Evolutionary conservation across 345 rosid genomes (phyloP).

Genomic region (Gossypium stocksii): DNA sequence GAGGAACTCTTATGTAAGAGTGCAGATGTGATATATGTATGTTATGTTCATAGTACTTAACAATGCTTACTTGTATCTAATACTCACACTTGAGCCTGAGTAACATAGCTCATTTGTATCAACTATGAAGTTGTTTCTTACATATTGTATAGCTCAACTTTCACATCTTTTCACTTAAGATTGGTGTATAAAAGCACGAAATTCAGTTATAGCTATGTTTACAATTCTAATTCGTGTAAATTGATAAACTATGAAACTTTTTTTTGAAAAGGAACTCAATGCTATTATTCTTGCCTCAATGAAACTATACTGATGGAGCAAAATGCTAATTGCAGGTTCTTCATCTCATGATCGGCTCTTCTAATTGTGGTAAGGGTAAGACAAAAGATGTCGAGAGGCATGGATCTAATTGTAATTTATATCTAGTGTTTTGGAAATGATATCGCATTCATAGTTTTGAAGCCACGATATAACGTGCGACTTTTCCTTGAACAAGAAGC

Average conservation of each 20-base stretch:
- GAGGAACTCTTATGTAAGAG: background rate
- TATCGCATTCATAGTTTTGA: background rate
- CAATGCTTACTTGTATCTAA: background rate
- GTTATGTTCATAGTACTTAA: background rate
- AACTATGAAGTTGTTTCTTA: background rate
- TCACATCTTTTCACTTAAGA: background rate
- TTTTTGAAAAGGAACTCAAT: too few relatives aligned
- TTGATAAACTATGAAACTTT: too few relatives aligned
- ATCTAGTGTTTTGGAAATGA: background rate
- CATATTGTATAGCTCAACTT: background rate
- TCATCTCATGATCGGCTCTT: too few relatives aligned
- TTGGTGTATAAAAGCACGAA: background rate
- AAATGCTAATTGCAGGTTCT: too few relatives aligned
- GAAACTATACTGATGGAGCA: too few relatives aligned
- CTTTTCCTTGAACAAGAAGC: background rate
- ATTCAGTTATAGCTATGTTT: background rate
- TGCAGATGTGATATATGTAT: background rate
- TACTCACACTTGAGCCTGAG: background rate
- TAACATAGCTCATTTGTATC: background rate
- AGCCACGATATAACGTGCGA: background rate
- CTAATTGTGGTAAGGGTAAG: too few relatives aligned
- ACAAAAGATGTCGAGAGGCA: too few relatives aligned
- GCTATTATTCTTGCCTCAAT: too few relatives aligned
- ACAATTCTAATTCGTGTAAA: background rate
- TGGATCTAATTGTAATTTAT: background rate